phyloP scores from a whole-genome alignment of 2,329 filamentous ascomycete species.

The Fusarium sp. region DNA sequence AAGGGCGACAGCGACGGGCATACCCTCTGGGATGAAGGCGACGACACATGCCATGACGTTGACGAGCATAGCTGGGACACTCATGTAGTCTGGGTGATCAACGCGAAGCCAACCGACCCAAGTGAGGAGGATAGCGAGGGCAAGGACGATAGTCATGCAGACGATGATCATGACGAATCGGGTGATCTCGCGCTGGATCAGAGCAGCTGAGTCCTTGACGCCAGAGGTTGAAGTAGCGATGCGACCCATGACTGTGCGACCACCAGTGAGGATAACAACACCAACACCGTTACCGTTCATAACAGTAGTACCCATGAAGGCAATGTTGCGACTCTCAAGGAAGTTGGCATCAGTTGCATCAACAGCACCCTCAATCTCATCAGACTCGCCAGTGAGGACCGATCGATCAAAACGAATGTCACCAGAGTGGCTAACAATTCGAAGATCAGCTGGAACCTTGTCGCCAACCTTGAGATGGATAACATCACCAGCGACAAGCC shows the following conservation, averaged over 20 bases:
- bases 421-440: slow-evolving; percentile 56
- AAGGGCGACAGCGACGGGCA: slow-evolving; percentile 54
- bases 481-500: slow-evolving; percentile 61
- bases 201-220: slow-evolving; percentile 53
- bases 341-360: slow-evolving; percentile 56
- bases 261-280: slow-evolving; percentile 55
- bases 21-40: slow-evolving; percentile 55
- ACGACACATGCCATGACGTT: slow-evolving; percentile 59
- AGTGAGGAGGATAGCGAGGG: slow-evolving; percentile 57
- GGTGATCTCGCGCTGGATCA: slow-evolving; percentile 57
- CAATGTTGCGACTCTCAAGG: slow-evolving; percentile 58
- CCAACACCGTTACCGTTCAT: slow-evolving; percentile 56
- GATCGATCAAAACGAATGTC: slow-evolving; percentile 58
- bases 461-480: slow-evolving; percentile 60
- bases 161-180: slow-evolving; percentile 59
- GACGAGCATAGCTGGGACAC: slow-evolving; percentile 57
- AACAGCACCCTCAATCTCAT: slow-evolving; percentile 55
- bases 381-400: slow-evolving; percentile 57
- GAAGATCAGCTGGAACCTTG: slow-evolving; percentile 61
- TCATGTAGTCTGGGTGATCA: slow-evolving; percentile 54
- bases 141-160: slow-evolving; percentile 53
- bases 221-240: slow-evolving; percentile 54
- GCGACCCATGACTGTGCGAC: slow-evolving; percentile 56
- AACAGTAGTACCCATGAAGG: slow-evolving; percentile 57
- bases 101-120: slow-evolving; percentile 57